Evolutionary conservation across 1,139 yeast species (phyloP), one percentile per base, ranked within the genome.

Genomic region (Nakaseomyces delphensis): DNA sequence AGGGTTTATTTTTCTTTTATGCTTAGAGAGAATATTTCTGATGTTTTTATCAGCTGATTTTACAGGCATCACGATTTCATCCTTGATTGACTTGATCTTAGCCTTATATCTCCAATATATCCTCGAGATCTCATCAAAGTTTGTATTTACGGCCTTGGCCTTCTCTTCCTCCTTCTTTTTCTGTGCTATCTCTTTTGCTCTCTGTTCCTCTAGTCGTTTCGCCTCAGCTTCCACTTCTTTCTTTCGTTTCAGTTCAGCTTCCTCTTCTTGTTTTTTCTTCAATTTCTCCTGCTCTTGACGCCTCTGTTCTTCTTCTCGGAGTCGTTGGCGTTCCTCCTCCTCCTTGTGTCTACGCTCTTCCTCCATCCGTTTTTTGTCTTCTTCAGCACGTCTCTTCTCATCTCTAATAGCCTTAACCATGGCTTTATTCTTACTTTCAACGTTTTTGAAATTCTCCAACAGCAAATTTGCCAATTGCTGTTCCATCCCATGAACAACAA

Each of bases 1-100:
- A 4, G 96, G 94, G 55, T 86, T 86, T 51, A 91, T 76, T 53
- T 80, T 77, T 43, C 96, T 69, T 57, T 82, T 81, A 43, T 71
- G 71, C 11, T 68, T 64, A 33, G 66, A 62, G 24, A 71, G 58
- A 15, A 56, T 54, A 25, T 65, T 67, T 45, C 69, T 71, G 23
- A 66, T 50, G 52, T 63, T 59, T 23, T 73, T 71, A 18, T 67
- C 71, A 16, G 51, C 48, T 24, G 69, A 66, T 45, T 77, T 66
- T 6, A 80, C 72, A 30, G 68, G 69, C 30, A 65, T 69, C 7
- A 76, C 79, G 29, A 89, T 71, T 19, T 72, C 67, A 1, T 54
- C 50, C 54, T 86, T 84, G 47, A 86, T 83, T 30, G 71, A 73
- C 4, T 57, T 60, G 43, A 84, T 83, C 49, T 72, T 73, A 39